A percentile compares a stretch with the other conserved stretches of the same genome.
phyloP scores from a whole-genome alignment of 495 filamentous ascomycete genomes.

The Aspergillus steynii region DNA sequence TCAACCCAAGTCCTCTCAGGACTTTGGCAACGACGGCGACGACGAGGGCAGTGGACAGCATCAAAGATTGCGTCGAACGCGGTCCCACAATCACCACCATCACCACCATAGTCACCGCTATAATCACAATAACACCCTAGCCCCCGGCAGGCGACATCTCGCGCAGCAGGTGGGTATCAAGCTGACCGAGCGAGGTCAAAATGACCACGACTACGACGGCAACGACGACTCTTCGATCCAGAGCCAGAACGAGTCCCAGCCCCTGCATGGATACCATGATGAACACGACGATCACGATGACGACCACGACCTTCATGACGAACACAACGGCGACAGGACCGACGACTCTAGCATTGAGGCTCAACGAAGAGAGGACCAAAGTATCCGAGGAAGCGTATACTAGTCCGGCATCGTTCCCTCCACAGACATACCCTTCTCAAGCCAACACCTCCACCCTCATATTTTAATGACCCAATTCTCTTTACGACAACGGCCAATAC shows the following conservation, averaged over 20 bases:
- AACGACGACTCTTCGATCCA: conserved; percentile 3
- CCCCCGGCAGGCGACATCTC: not conserved
- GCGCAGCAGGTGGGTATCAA: not conserved
- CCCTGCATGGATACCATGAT: not conserved
- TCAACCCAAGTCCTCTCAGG: conserved; percentile 30
- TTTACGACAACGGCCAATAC: too few species aligned
- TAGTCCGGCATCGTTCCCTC: conserved; percentile 8
- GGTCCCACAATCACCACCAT: conserved; percentile 29
- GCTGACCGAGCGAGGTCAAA: not conserved
- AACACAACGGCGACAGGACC: conserved; percentile 9
- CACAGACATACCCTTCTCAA: too few species aligned
- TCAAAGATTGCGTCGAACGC: conserved; percentile 25
- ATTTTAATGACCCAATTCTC: not conserved
- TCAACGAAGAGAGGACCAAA: conserved; percentile 35
- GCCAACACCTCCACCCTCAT: not conserved
- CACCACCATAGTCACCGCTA: conserved; percentile 15
- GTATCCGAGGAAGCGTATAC: conserved; percentile 42
- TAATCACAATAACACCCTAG: conserved; percentile 1
- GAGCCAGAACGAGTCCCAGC: not conserved
- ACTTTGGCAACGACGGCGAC: conserved; percentile 50
- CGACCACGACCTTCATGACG: conserved; percentile 12
- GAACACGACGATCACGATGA: conserved; percentile 8
- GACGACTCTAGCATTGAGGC: conserved; percentile 25
- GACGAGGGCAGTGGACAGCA: conserved; percentile 48
- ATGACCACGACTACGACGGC: conserved; percentile 15